Base-by-base conservation (phyloP, 805 yeast species). In the Kockiozyma suomiensis region DNA sequence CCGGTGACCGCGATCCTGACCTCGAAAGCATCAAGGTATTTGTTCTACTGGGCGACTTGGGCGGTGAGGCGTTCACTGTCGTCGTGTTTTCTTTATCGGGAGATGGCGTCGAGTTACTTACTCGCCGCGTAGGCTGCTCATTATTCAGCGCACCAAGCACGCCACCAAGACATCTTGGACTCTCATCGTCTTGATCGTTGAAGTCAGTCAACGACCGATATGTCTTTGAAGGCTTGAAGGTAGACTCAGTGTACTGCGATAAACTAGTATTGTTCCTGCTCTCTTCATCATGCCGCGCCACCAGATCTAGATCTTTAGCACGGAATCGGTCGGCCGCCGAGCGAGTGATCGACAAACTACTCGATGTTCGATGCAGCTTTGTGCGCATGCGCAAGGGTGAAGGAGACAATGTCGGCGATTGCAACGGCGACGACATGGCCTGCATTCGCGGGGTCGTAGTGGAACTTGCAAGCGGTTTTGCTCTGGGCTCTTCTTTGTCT, bases 231-330 rank as follows among this genome's bases (percentile, higher is more conserved):
- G 61, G 57, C 45, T 57, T 57, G 26, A 57, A 57, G n/a, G 32
- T 35, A 8, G 61, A 57, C 40, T 57, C 53, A 28, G 45, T 40
- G 40, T 57, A 57, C 47, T 52, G 52, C 8, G 61, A 57, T 25
- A 57, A 53, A n/a, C 46, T 17, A 21, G 49, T 52, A 41, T 43
- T 40, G 46, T 48, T 48, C 30, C 41, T 15, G 30, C 57, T 35
- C 26, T 32, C 58, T 28, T 48, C 50, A 17, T 54, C 53, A 48
- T 47, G 50, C 13, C 46, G 49, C 25, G 58, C 58, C 3, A 42
- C 40, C 30, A 48, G 32, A 30, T 54, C 58, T 21, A 54, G 35
- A 26, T 56, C 60, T 15, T 32, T 49, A 15, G 55, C 46, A 13
- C 56, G 48, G 25, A 56, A 50, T 23, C 59, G 40, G 23, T 56